Conservation (phyloP, 805 yeast genomes). For the Jamesozyma spencerorum region DNA sequence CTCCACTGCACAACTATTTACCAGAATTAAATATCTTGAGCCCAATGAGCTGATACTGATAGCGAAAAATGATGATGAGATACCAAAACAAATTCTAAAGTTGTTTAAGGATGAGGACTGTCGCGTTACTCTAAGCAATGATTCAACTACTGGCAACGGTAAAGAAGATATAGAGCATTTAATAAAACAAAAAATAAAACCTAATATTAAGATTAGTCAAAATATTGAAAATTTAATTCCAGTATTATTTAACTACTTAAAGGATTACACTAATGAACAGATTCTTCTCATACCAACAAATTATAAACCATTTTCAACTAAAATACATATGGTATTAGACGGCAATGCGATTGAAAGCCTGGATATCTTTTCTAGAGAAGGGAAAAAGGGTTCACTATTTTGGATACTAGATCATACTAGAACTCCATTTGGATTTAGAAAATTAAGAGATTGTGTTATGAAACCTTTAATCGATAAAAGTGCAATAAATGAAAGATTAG, state of each 20-base stretch:
- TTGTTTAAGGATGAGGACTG: conserved; percentile 13
- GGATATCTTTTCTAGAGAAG: conserved; percentile 63
- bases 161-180: not conserved
- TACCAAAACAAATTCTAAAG: conserved; percentile 30
- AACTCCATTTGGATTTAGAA: conserved; percentile 66
- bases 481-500: conserved; percentile 50
- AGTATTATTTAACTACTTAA: conserved; percentile 45
- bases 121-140: not conserved
- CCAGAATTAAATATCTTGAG: conserved; percentile 60
- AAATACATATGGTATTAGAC: conserved; percentile 44
- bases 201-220: conserved; percentile 9
- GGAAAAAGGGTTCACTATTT: conserved; percentile 57
- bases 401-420: conserved; percentile 77
- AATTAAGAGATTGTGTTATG: conserved; percentile 62
- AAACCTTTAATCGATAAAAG: conserved; percentile 53
- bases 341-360: conserved; percentile 59
- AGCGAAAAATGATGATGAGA: not conserved
- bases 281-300: conserved; percentile 46
- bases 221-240: conserved; percentile 26
- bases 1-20: conserved; percentile 55
- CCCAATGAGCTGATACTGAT: conserved; percentile 60
- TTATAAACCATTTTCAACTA: conserved; percentile 38
- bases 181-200: not conserved
- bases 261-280: conserved; percentile 52
- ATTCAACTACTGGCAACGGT: not conserved